These are phyloP conservation scores for Trichoderma koningii DNA, from an alignment of 2,329 filamentous ascomycete species.

Conservation along the genomic window DNA sequence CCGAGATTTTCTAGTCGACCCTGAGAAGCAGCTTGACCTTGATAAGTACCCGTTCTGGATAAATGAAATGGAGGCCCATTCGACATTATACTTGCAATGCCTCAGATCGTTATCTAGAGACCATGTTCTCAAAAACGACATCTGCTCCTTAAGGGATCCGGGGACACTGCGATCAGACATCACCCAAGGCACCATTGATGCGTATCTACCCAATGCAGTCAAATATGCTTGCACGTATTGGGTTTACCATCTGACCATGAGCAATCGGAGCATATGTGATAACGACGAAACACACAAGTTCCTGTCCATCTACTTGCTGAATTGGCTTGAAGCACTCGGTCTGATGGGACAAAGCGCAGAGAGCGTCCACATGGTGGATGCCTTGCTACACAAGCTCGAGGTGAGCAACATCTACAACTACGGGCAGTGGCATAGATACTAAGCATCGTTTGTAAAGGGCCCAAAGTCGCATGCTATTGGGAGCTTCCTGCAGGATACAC, in stretches of 20 bases:
- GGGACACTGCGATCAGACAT: constrained; percentile 12
- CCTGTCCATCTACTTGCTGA: constrained; percentile 42
- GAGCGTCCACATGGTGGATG: constrained; percentile 23
- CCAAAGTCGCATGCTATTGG: background rate
- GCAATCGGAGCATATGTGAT: constrained; percentile 35
- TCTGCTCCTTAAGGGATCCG: constrained; percentile 28
- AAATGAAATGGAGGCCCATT: constrained; percentile 23
- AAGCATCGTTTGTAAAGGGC: too few relatives aligned
- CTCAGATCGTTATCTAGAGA: constrained; percentile 34
- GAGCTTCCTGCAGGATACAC: constrained; percentile 30
- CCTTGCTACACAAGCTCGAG: background rate
- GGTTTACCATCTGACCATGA: constrained; percentile 38
- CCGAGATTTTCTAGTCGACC: constrained; percentile 38
- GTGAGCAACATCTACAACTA: too few relatives aligned
- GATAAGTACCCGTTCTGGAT: constrained; percentile 30
- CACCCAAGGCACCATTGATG: constrained; percentile 4
- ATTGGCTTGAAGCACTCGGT: constrained; percentile 47
- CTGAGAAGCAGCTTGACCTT: constrained; percentile 30
- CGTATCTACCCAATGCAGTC: constrained; percentile 36
- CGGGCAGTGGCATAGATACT: too few relatives aligned
- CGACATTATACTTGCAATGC: constrained; percentile 16
- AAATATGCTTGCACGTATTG: constrained; percentile 48
- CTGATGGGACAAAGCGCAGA: constrained; percentile 34
- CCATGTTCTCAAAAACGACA: constrained; percentile 36
- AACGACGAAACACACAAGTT: constrained; percentile 39